Evolutionary conservation across 2,329 filamentous ascomycete species (phyloP).

Genomic region (Thelonectria olida): DNA sequence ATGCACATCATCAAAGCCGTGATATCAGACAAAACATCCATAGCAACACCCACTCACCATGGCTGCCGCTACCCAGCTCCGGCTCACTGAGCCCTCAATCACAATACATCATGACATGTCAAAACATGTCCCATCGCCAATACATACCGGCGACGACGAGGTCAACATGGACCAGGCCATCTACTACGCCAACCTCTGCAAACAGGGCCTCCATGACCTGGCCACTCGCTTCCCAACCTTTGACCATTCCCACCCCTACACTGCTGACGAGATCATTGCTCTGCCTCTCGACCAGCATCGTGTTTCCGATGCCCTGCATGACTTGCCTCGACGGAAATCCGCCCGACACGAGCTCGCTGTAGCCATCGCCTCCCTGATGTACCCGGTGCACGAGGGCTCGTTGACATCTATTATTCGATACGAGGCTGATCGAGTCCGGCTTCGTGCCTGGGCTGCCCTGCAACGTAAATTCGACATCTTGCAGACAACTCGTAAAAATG

Average conservation of each 20-base stretch:
- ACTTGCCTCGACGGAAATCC: conserved; percentile 48
- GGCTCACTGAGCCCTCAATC: conserved; percentile 34
- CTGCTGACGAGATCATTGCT: conserved; percentile 47
- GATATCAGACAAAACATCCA: neutral
- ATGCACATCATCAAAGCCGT: too few species aligned
- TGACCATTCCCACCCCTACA: conserved; percentile 42
- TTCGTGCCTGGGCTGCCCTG: conserved; percentile 48
- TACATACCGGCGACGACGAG: neutral
- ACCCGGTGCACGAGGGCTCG: conserved; percentile 46
- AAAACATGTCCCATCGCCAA: neutral
- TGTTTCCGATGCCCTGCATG: conserved; percentile 43
- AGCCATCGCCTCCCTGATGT: conserved; percentile 44
- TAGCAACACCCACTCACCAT: conserved; percentile 26
- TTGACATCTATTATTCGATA: conserved; percentile 50
- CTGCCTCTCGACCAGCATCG: conserved; percentile 44
- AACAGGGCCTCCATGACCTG: conserved; percentile 41
- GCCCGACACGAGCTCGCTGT: conserved; percentile 42
- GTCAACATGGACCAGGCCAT: conserved; percentile 40
- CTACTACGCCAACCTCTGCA: conserved; percentile 42
- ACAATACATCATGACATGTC: conserved; percentile 12
- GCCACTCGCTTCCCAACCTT: conserved; percentile 39
- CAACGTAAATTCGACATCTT: conserved; percentile 49
- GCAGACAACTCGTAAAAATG: conserved; percentile 44
- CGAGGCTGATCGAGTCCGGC: conserved; percentile 47
- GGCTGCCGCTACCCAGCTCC: conserved; percentile 46